Evolutionary conservation across 2,329 filamentous ascomycete species (phyloP), one percentile per base, ranked within the genome.

Genomic region (Corinectria fuckeliana): DNA sequence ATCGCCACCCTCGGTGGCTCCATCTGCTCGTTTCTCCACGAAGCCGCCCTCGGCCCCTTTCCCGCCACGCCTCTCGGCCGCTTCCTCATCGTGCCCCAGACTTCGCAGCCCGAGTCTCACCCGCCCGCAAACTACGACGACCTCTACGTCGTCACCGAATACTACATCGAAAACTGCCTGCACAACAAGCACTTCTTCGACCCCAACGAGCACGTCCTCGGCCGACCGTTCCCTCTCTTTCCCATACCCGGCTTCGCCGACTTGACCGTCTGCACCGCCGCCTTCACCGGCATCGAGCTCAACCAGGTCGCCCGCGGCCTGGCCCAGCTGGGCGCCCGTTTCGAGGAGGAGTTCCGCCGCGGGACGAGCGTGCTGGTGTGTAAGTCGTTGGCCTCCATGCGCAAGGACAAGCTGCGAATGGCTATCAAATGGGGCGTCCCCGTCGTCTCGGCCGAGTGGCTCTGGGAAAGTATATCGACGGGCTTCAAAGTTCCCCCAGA

Each of bases 151-250:
- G 88, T 96, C 28, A 98, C 93, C 10, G 93, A 97, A 72, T 96
- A 95, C 82, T 99, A 94, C 85, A 83, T 99, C 51, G 95, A 99
- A 77, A 87, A 88, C 47, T 98, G 94, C 73, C 80, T 99, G 36
- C 88, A 93, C 72, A 86, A 86, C 63, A 95, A 91, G 74, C 79
- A 78, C 23, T 85, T 94, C 67, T 81, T 92, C 45, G 80, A 90
- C 26, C 92, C 93, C 5, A 78, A 81, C 50, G 81, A 85, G 4
- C 88, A 95, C 21, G 82, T 91, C 38, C 83, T 96, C 21, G 93
- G 92, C 58, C 87, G 86, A 6, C 93, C 95, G 2, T 91, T 97
- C 62, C 82, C 87, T 5, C 77, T 79, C 26, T 90, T 92, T 65
- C 90, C 88, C 34, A 86, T 96, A 28, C 69, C 78, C 72, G 91